Conservation (phyloP, 2,329 filamentous ascomycete genomes). For the Hypoxylon sp. region DNA sequence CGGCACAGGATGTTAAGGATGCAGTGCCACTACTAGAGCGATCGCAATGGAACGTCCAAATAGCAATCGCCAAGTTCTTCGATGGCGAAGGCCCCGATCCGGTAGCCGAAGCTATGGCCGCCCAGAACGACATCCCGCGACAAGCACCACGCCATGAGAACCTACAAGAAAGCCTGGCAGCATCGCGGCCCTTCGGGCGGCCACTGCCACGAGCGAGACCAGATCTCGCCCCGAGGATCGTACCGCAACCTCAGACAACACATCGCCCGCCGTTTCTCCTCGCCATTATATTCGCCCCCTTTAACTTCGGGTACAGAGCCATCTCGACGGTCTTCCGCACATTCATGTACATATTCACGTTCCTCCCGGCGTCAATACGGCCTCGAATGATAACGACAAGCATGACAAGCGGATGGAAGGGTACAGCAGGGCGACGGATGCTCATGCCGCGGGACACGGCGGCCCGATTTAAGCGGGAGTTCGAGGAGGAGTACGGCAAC, state of each 20-base stretch:
- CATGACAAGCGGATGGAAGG: conserved; percentile 66
- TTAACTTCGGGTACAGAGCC: conserved; percentile 82
- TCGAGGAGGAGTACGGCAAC: conserved; percentile 91
- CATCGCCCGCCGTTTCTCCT: conserved; percentile 83
- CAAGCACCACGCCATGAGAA: conserved; percentile 79
- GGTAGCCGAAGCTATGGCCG: conserved; percentile 80
- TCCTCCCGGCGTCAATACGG: conserved; percentile 78
- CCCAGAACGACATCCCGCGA: conserved; percentile 73
- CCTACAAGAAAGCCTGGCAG: conserved; percentile 72
- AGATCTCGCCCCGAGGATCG: conserved; percentile 85
- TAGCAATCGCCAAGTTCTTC: conserved; percentile 97
- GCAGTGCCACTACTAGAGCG: conserved; percentile 84
- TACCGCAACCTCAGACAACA: conserved; percentile 79
- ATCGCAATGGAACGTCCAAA: conserved; percentile 98
- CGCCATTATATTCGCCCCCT: conserved; percentile 83
- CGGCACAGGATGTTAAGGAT: conserved; percentile 82
- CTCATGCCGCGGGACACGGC: conserved; percentile 90
- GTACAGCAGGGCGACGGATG: conserved; percentile 79
- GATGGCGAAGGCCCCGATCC: conserved; percentile 92
- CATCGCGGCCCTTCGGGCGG: conserved; percentile 55
- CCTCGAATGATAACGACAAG: conserved; percentile 70
- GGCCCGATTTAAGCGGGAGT: conserved; percentile 89
- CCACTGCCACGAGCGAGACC: conserved; percentile 58
- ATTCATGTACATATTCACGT: conserved; percentile 83
- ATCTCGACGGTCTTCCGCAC: conserved; percentile 79